Percentiles rank a stretch among this genome's conserved stretches.
These are phyloP conservation scores for Hymenoscyphus repandus DNA, from an alignment of 2,329 filamentous ascomycete genomes.

Conservation along the genomic window DNA sequence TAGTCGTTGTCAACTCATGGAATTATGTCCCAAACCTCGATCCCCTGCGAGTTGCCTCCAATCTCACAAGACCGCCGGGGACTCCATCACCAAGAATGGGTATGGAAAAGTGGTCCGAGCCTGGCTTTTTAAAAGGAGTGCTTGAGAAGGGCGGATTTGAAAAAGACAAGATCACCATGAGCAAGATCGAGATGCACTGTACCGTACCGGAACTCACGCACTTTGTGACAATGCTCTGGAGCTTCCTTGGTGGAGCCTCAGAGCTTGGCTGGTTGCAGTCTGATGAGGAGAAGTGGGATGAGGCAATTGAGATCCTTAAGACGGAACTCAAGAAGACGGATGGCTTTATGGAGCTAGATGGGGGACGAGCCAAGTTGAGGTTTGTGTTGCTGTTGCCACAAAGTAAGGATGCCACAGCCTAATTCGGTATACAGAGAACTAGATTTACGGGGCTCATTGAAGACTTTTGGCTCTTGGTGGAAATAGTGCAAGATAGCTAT, in stretches of 20 bases:
- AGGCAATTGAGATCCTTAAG: neutral
- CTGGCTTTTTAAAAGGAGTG: neutral
- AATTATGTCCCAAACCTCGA: constrained; percentile 2
- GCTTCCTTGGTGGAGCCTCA: neutral
- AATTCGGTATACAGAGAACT: no score
- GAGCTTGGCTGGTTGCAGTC: neutral
- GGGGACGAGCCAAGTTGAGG: neutral
- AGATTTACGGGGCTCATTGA: no score
- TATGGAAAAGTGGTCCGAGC: neutral
- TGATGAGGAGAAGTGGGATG: constrained; percentile 1
- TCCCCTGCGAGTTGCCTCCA: neutral
- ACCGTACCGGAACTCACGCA: neutral
- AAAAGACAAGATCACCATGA: neutral
- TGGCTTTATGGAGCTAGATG: neutral
- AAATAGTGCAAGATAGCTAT: no score
- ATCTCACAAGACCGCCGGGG: neutral
- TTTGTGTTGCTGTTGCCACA: neutral
- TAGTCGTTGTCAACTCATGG: constrained; percentile 3
- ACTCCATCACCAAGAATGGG: neutral
- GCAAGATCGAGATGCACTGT: neutral
- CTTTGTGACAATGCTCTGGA: neutral
- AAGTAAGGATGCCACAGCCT: no score
- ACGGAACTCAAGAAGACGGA: neutral
- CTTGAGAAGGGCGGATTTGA: neutral
- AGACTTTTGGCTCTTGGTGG: no score